These are phyloP conservation scores for Penicillium fimorum DNA, from an alignment of 495 filamentous ascomycete species.

Conservation along the genomic window DNA sequence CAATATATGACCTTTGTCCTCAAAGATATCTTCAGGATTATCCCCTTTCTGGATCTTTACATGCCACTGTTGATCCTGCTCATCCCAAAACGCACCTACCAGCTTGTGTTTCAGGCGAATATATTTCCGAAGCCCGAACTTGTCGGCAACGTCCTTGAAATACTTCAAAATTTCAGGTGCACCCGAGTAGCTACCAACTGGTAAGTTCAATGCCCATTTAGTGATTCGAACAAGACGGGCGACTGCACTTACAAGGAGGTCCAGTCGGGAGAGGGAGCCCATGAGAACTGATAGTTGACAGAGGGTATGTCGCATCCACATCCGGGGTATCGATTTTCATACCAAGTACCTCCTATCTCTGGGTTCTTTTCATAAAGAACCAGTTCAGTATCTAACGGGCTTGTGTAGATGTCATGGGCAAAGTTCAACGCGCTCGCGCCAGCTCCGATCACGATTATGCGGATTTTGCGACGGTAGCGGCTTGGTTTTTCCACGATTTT, in stretches of 20 bases:
- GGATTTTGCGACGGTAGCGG: constrained; percentile 33
- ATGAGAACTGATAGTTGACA: constrained; percentile 40
- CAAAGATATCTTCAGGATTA: constrained; percentile 1
- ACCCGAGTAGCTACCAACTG: constrained; percentile 39
- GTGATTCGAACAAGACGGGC: background rate
- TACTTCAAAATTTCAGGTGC: constrained; percentile 53
- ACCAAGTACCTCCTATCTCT: constrained; percentile 53
- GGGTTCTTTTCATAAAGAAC: constrained; percentile 43
- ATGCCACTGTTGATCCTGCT: constrained; percentile 33
- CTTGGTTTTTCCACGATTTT: constrained; percentile 40
- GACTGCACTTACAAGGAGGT: constrained; percentile 11
- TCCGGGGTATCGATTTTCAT: constrained; percentile 60
- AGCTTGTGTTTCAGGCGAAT: constrained; percentile 14
- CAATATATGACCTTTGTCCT: constrained; percentile 12
- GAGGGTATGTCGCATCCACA: constrained; percentile 42
- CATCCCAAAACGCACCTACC: constrained; percentile 18
- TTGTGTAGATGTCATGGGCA: constrained; percentile 40
- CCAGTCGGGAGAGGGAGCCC: constrained; percentile 31
- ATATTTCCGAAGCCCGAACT: constrained; percentile 16
- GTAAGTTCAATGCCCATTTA: background rate
- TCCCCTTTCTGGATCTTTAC: constrained; percentile 7
- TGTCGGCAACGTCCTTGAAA: constrained; percentile 32
- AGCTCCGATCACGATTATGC: constrained; percentile 41
- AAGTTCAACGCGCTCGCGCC: constrained; percentile 43
- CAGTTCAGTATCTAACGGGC: constrained; percentile 37